Evolutionary conservation across 2,329 filamentous ascomycete genomes (phyloP), one percentile per base, ranked within the genome.

Genomic region (Zopfia rhizophila): DNA sequence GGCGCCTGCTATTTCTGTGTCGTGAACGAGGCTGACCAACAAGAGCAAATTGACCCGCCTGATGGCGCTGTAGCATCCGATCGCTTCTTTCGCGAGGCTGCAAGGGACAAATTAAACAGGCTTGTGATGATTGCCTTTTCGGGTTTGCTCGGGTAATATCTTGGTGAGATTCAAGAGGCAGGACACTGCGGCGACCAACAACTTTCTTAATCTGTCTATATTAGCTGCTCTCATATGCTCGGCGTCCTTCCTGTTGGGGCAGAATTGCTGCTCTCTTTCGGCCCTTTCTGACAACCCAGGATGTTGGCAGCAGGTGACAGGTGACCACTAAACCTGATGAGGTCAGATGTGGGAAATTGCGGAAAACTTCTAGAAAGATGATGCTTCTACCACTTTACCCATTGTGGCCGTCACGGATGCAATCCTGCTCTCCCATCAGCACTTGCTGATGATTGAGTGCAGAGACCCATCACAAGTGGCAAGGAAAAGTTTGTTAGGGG

Each of bases 291-390:
- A 33, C 29, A 10, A 45, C 30, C 45, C 40, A 45, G 32, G 33
- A 10, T 33, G 36, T 38, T 22, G 24, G 31, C 22, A 25, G 37
- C 21, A 16, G 44, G 39, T 14, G 22, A 19, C n/a, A 24, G 12
- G 13, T 14, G 12, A 30, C 24, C 37, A 19, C 22, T 38, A 21
- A 39, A 43, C 40, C n/a, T n/a, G n/a, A n/a, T n/a, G n/a, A n/a
- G n/a, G n/a, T n/a, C n/a, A n/a, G n/a, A n/a, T n/a, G n/a, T n/a
- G 23, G 38, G 41, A 35, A 24, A 49, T 39, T 25, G 19, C 43
- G 35, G 48, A 48, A 18, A 28, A 19, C 48, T 55, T 55, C 52
- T 48, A 52, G 45, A 52, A 52, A 42, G 39, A 45, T 22, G 21
- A 31, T 27, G 39, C 28, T 25, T 37, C 39, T 23, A 43, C 14